A percentile compares a stretch with the other conserved stretches of the same genome.
phyloP scores from a whole-genome alignment of 192 early-diverging fungal species.

The Backusella sp. region DNA sequence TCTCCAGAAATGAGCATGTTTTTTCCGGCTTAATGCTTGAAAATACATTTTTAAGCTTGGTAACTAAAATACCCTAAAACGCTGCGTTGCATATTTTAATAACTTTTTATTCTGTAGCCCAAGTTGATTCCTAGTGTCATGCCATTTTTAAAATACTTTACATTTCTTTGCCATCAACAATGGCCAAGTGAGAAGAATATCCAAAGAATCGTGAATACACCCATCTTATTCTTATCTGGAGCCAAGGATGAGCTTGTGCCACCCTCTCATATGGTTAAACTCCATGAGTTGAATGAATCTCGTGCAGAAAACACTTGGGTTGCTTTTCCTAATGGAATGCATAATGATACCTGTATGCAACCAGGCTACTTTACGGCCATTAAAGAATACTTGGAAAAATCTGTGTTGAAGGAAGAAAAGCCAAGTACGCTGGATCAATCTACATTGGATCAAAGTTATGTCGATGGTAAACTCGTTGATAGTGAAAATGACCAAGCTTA shows the following conservation, averaged over 20 bases:
- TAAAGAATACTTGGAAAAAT: neutral
- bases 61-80: conserved; percentile 30
- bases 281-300: conserved; percentile 63
- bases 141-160: conserved; percentile 67
- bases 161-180: conserved; percentile 84
- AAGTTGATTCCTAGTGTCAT: conserved; percentile 86
- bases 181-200: conserved; percentile 85
- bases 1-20: conserved; percentile 70
- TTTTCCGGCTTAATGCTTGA: conserved; percentile 87
- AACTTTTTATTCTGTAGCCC: conserved; percentile 45
- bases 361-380: conserved; percentile 16
- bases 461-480: conserved; percentile 3
- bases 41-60: conserved; percentile 91
- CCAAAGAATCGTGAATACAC: conserved; percentile 58
- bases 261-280: conserved; percentile 78
- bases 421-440: neutral
- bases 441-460: conserved; percentile 13
- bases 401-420: neutral
- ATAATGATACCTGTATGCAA: conserved; percentile 84
- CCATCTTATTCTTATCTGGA: conserved; percentile 83
- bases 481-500: neutral
- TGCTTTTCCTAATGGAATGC: conserved; percentile 77
- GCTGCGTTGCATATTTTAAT: neutral
- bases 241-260: conserved; percentile 86
- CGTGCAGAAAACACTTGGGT: conserved; percentile 46